Base-by-base conservation (phyloP, 2,329 filamentous ascomycete genomes). In the Aspergillus pseudoterreus region DNA sequence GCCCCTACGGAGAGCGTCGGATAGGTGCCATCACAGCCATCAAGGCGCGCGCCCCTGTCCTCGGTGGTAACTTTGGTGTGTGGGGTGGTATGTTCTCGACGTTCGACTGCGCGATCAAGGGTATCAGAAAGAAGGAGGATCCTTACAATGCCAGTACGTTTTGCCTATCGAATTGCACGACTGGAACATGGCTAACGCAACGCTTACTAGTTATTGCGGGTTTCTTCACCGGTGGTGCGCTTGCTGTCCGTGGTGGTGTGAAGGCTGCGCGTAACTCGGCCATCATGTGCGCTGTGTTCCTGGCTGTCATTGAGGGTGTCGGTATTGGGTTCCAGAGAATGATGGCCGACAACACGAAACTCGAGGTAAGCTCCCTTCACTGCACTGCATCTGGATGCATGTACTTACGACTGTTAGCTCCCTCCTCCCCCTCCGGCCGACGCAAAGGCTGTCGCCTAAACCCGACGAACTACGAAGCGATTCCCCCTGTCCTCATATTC, bases 11-110 rank as follows among this genome's bases (percentile, higher is more conserved):
- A 71, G 94, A 99, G 79, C 84, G 94, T 71, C 83, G 92, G 72
- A 92, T 97, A 79, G 94, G 94, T 71, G 90, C 94, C 62, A 82
- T 99, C 75, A 96, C 92, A 65, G 94, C 94, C 54, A 91, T 99
- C 76, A 99, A 99, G 81, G 92, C 94, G 69, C 88, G 94, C 69
- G 94, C 94, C 39, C 94, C 94, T 2, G 92, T 97, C 32, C 82
- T 97, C 44, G 94, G 94, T 67, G 94, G 94, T 66, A 99, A 99
- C 80, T 99, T 97, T 65, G 92, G 92, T 65, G 90, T 95, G 51
- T 97, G 94, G 92, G 92, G 94, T 69, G 94, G 94, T 60, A 78
- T 97, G 52, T 97, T 97, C 80, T 90, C 86, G 64, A 95, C 90
- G 56, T 97, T 92, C 68, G 94, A 99, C 77, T 99, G 94, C 78